These are phyloP conservation scores for Aspergillus calidoustus DNA, from an alignment of 2,329 filamentous ascomycete genomes.

Conservation along the genomic window DNA sequence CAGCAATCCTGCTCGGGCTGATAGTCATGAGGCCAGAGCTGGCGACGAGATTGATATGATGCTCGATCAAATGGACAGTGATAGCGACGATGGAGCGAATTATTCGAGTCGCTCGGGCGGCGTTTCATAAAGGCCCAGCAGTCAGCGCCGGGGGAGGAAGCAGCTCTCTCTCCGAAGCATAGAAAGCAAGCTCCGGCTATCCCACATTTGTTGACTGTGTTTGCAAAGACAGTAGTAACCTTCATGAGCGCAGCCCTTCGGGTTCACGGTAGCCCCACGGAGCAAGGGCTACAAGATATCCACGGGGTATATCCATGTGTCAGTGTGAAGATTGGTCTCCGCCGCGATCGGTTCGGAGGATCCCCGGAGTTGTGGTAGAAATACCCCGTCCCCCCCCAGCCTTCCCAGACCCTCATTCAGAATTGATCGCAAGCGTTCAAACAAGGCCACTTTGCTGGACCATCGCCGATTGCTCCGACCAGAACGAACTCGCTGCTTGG, in stretches of 20 bases:
- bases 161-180: background rate
- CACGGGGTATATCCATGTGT: background rate
- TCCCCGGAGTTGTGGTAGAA: slow-evolving; percentile 2
- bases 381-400: background rate
- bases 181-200: background rate
- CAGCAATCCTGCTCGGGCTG: background rate
- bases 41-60: slow-evolving; percentile 48
- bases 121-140: background rate
- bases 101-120: slow-evolving; percentile 5
- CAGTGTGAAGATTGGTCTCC: background rate
- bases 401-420: background rate
- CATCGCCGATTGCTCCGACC: background rate
- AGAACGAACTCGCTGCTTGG: background rate
- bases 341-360: background rate
- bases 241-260: background rate
- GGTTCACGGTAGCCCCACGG: background rate
- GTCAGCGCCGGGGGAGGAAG: background rate
- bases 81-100: slow-evolving; percentile 39
- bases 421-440: background rate
- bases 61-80: slow-evolving; percentile 46
- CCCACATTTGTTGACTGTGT: background rate
- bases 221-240: background rate
- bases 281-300: background rate
- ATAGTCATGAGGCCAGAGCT: slow-evolving; percentile 36
- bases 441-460: background rate